Base-by-base conservation (phyloP, 441 rosid genomes). In the Pelargonium myrrhifolium region DNA sequence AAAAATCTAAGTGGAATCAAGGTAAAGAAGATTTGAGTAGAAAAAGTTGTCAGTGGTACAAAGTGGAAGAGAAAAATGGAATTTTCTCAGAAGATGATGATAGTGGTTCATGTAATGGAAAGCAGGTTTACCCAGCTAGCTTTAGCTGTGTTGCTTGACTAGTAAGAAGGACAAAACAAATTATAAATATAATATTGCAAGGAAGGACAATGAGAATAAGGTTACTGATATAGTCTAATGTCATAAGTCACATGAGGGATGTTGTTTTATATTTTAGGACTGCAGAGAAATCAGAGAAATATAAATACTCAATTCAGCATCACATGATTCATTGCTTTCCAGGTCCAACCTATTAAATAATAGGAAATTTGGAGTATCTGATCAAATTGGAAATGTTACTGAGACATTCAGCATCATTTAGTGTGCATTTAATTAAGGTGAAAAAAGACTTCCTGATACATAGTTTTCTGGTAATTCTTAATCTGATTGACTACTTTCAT, bases 241-340 rank as follows among this genome's bases (percentile, higher is more conserved):
- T 84, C 90, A 77, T 73, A 1, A 56, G 75, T 84, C 83, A 81
- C 85, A 79, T 79, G 86, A 84, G 73, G 71, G 72, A 77, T 72
- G 75, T 72, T 74, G 74, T 74, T 78, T 37, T 69, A 59, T 65
- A 68, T 70, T 72, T 71, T 76, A 69, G 68, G 69, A 70, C 72
- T 75, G 75, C 71, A 78, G 78, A 67, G 62, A 76, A 66, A 78
- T 74, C 82, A 71, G 81, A 75, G 66, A 55, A 64, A 59, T 73
- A 73, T 67, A 3, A 63, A 69, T 76, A 67, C 69, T 78, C 74
- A 74, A 81, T 75, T 74, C 70, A 66, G 62, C 59, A 68, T 85
- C 88, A 85, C 87, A 85, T 84, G 87, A 69, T 20, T 76, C 76
- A 75, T 76, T 66, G 78, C 82, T 84, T 81, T 78, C 74, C 61